These are phyloP conservation scores for Aspergillus ellipticus DNA, from an alignment of 495 filamentous ascomycete species.

Conservation along the genomic window DNA sequence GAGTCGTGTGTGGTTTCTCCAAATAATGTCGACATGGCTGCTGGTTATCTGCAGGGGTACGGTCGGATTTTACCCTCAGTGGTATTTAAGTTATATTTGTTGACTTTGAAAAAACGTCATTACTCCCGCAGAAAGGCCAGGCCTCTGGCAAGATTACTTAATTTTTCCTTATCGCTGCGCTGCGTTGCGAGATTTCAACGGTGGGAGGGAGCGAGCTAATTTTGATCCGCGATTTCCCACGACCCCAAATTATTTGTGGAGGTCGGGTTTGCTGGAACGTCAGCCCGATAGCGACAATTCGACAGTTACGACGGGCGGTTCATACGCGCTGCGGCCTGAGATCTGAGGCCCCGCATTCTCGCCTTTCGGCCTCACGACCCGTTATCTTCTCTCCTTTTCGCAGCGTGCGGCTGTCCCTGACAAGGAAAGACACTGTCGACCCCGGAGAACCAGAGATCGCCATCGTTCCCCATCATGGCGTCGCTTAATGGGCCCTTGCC, in stretches of 20 bases:
- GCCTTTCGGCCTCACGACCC: background rate
- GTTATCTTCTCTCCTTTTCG: background rate
- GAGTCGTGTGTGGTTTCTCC: background rate
- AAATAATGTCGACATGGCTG: background rate
- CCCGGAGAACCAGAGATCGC: background rate
- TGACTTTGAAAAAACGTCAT: background rate
- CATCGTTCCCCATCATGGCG: slow-evolving; percentile 23
- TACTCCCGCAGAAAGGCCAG: background rate
- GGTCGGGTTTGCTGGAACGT: background rate
- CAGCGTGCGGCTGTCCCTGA: background rate
- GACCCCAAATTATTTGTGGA: background rate
- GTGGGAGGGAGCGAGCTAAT: background rate
- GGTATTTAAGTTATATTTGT: background rate
- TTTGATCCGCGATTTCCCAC: background rate
- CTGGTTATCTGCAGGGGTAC: background rate
- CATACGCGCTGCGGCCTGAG: background rate
- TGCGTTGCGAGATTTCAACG: too few species aligned
- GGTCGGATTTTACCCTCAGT: background rate
- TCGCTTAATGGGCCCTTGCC: slow-evolving; percentile 20
- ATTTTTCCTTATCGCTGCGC: background rate
- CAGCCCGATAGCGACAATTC: background rate
- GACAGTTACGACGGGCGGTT: background rate
- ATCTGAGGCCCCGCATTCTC: slow-evolving; percentile 1
- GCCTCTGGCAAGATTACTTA: background rate
- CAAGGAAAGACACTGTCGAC: background rate